Evolutionary conservation across 768 basidiomycete genomes (phyloP), one percentile per base, ranked within the genome.

Genomic region (Lepiota venenata): DNA sequence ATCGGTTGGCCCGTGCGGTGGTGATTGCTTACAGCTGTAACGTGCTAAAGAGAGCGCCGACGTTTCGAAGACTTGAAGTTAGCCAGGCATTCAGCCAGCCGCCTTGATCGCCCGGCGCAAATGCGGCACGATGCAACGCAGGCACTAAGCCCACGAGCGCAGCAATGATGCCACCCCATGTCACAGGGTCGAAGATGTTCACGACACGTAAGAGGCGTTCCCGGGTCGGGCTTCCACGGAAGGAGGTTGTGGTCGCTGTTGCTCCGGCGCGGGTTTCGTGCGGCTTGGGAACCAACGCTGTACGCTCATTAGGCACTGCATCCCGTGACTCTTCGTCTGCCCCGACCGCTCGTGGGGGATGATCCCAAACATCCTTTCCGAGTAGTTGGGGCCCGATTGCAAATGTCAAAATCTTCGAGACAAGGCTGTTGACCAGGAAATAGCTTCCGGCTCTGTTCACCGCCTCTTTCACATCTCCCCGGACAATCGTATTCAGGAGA

Each of bases 381-480:
- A 57, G 45, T 14, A 46, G 12, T 7, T 18, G 10, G 5, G 56
- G 56, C 3, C 56, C 50, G 20, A 57, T 16, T 16, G 56, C 22
- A 14, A 57, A 57, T 10, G 45, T 52, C 0, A 52, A 25, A n/a
- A 52, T 44, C 35, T 57, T 57, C 6, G 56, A 57, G 39, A 57
- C 50, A 25, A 57, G 38, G 32, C 56, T 57, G 16, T 57, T 57
- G 27, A 57, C 37, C 50, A 57, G 25, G 12, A 57, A 57, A 36
- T 57, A 57, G 35, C 56, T 52, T 15, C 32, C 46, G 8, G 50
- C 56, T n/a, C 56, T 50, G 5, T 41, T 32, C 12, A 52, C 50
- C 6, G 56, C 50, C 37, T 46, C 50, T 15, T 47, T 35, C 9
- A 42, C 22, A 37, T 52, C 37, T 3, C 50, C 50, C 15, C 44